Percentiles rank a stretch among this genome's conserved stretches.
Conservation (phyloP, 2,329 filamentous ascomycete species). For the Macroventuria anomochaeta region DNA sequence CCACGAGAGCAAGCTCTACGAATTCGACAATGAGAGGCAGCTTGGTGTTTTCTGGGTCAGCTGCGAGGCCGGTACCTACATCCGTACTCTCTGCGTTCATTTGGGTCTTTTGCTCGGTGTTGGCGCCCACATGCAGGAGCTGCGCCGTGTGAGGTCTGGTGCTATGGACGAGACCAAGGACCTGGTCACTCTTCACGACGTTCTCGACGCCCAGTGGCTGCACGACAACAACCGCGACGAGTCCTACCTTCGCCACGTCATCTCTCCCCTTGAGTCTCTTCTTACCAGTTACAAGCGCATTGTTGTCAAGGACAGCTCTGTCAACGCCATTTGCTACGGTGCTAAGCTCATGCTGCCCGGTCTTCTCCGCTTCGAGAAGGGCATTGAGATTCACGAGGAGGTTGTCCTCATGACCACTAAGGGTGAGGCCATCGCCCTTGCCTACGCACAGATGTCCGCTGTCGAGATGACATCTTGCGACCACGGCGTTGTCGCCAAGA, state of each 20-base stretch:
- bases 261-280: slow-evolving; percentile 89
- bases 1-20: slow-evolving; percentile 90
- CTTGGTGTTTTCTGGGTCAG: slow-evolving; percentile 99
- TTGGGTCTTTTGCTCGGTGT: slow-evolving; percentile 79
- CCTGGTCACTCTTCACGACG: slow-evolving; percentile 92
- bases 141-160: slow-evolving; percentile 89
- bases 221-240: slow-evolving; percentile 97
- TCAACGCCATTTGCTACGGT: slow-evolving; percentile 98
- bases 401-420: slow-evolving; percentile 99
- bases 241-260: slow-evolving; percentile 87
- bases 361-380: slow-evolving; percentile 88
- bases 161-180: slow-evolving; percentile 91
- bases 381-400: slow-evolving; percentile 94
- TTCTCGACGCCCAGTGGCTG: slow-evolving; percentile 94
- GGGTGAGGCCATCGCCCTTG: slow-evolving; percentile 96
- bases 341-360: slow-evolving; percentile 99
- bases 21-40: slow-evolving; percentile 98
- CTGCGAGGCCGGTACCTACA: slow-evolving; percentile 98
- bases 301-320: slow-evolving; percentile 94
- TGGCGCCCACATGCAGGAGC: slow-evolving; percentile 97
- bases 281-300: slow-evolving; percentile 94
- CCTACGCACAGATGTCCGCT: slow-evolving; percentile 96
- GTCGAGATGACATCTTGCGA: slow-evolving; percentile 97
- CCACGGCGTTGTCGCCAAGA: slow-evolving; percentile 96
- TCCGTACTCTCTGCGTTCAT: slow-evolving; percentile 97